phyloP scores from a whole-genome alignment of 2,329 filamentous ascomycete genomes.

The Chlorencoelia australis region DNA sequence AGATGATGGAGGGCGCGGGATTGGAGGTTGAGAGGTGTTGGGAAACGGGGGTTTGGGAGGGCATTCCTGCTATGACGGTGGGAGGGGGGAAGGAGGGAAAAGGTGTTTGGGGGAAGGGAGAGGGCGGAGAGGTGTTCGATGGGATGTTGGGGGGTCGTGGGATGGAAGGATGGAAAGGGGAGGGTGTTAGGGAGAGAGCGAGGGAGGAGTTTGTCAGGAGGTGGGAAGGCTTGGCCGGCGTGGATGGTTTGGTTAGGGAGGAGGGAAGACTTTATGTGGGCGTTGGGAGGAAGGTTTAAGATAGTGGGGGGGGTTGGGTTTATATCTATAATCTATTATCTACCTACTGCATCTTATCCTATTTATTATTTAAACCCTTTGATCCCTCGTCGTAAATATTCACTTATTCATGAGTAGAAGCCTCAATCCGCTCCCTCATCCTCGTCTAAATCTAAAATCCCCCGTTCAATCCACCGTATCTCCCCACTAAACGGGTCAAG shows the following conservation, averaged over 20 bases:
- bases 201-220: no score
- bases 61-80: not conserved
- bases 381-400: no score
- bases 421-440: no score
- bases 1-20: not conserved
- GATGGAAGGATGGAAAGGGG: not conserved
- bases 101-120: not conserved
- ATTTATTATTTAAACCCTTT: no score
- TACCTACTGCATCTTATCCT: no score
- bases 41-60: not conserved
- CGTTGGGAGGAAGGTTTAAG: not conserved
- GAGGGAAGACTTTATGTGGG: constrained; percentile 1
- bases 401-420: no score
- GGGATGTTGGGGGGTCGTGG: not conserved
- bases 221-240: not conserved
- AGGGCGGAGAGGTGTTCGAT: not conserved
- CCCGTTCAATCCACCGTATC: constrained; percentile 34
- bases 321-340: no score
- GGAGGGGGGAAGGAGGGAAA: not conserved
- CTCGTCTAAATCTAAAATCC: no score
- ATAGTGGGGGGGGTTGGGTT: not conserved
- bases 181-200: not conserved
- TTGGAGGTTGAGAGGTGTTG: not conserved
- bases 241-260: not conserved
- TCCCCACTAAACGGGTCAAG: constrained; percentile 43